phyloP scores from a whole-genome alignment of 108 stramenopile genomes.

The Fistulifera pelliculosa region DNA sequence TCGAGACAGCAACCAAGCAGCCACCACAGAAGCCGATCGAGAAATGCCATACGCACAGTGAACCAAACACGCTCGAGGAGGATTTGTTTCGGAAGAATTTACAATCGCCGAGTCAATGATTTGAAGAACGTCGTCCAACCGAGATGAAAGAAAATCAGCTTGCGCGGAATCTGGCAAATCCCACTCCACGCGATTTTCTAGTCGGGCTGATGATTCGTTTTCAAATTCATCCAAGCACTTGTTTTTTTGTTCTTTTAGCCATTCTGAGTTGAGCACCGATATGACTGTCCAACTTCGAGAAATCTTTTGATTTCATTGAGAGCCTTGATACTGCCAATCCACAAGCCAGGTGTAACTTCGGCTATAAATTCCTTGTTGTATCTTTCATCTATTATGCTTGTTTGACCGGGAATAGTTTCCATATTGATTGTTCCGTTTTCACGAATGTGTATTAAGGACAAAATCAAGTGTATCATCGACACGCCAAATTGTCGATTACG shows the following conservation, averaged over 20 bases:
- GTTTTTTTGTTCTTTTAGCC: not conserved
- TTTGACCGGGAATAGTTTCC: too few species aligned
- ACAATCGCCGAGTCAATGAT: slow-evolving; percentile 14
- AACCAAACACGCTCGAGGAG: slow-evolving; percentile 19
- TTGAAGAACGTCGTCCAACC: slow-evolving; percentile 9
- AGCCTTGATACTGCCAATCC: slow-evolving; percentile 20
- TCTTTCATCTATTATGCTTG: too few species aligned
- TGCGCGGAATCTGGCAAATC: slow-evolving; percentile 13
- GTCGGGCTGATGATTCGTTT: not conserved
- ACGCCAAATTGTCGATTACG: too few species aligned
- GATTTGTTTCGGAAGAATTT: not conserved
- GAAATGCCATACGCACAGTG: slow-evolving; percentile 39
- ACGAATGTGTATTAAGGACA: too few species aligned
- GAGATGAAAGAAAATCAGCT: slow-evolving; percentile 14
- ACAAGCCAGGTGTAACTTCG: slow-evolving; percentile 20
- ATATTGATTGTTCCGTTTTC: too few species aligned
- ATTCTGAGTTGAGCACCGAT: slow-evolving; percentile 9
- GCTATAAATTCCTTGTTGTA: not conserved
- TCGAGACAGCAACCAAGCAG: slow-evolving; percentile 31
- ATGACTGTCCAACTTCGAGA: slow-evolving; percentile 19
- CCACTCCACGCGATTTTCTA: slow-evolving; percentile 21
- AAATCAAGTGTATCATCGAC: too few species aligned
- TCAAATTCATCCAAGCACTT: not conserved
- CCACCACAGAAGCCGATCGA: slow-evolving; percentile 27
- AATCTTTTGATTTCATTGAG: slow-evolving; percentile 5